Evolutionary conservation across 2,329 filamentous ascomycete genomes (phyloP), one percentile per base, ranked within the genome.

Genomic region (Penicillium freii): DNA sequence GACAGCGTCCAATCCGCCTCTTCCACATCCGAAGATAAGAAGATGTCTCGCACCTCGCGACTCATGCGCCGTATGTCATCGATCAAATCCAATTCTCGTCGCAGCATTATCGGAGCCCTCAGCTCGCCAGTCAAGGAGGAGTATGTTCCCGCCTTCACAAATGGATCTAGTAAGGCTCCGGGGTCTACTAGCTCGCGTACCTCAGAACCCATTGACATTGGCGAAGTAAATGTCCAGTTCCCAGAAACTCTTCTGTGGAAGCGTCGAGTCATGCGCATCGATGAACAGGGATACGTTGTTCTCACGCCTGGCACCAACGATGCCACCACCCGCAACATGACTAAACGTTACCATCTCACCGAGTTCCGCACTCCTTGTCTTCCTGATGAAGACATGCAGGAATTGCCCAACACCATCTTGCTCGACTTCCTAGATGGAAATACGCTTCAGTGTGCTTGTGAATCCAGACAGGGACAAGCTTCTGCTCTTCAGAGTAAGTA

Each of bases 161-260:
- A 55, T 42, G 39, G 57, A 38, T 45, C 61, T 53, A 42, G 66
- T 62, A 57, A 65, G 62, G 49, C 77, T 76, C 36, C 78, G 86
- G 56, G 80, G 85, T 53, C 61, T 43, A 51, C 60, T n/a, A 48
- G 36, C 7, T 47, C 55, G 27, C 64, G 61, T 43, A 60, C 70
- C 21, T 76, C 79, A 15, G 78, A 88, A 51, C 81, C 87, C 27
- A 81, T 90, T 4, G 87, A 88, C 60, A 83, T 96, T 73, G 91
- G 92, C 48, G 91, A 97, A 69, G 88, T 99, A 62, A 97, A 99
- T 68, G 90, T 97, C 11, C 94, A 99, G 72, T 97, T 99, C 72
- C 94, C 94, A 0, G 93, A 97, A 71, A 96, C 91, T 54, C 81
- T 99, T 46, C 82, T 99, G 13, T 99, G 94, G 94, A 99, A 97